A percentile compares a stretch with the other conserved stretches of the same genome.
Conservation (phyloP, 2,329 filamentous ascomycete genomes). For the Emmonsiellopsis sp. region DNA sequence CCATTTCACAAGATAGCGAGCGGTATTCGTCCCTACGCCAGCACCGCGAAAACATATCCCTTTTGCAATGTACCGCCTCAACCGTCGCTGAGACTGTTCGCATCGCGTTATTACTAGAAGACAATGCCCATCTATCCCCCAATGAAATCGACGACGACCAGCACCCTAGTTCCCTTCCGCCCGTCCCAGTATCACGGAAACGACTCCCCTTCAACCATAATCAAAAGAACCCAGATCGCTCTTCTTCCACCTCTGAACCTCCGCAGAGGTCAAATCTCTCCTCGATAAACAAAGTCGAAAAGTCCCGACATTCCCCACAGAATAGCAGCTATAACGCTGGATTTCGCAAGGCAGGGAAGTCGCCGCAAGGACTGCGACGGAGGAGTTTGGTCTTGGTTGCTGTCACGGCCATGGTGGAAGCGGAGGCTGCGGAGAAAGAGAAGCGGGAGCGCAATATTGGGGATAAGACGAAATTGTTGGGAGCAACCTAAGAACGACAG, state of each 20-base stretch:
- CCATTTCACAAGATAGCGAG: constrained; percentile 12
- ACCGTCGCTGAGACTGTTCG: constrained; percentile 28
- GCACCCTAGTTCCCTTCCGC: constrained; percentile 13
- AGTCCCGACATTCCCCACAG: background rate
- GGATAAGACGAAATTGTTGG: background rate
- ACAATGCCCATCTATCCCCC: constrained; percentile 7
- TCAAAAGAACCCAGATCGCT: background rate
- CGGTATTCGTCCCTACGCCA: constrained; percentile 19
- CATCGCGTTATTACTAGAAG: constrained; percentile 25
- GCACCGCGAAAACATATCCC: constrained; percentile 32
- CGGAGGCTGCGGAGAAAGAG: constrained; percentile 2
- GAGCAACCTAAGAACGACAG: background rate
- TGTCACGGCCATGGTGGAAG: constrained; percentile 12
- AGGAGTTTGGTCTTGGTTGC: constrained; percentile 13
- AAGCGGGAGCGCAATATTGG: background rate
- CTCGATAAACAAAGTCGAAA: background rate
- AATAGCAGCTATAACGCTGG: background rate
- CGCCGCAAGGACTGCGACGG: constrained; percentile 9
- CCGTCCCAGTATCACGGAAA: constrained; percentile 1
- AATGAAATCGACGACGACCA: constrained; percentile 8
- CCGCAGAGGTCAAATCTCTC: background rate
- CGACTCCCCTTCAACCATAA: background rate
- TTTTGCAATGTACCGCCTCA: constrained; percentile 29
- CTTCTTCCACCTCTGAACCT: background rate
- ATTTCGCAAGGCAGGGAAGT: background rate